A percentile compares a stretch with the other conserved stretches of the same genome.
Conservation (phyloP, 257 asterid genomes). For the Handroanthus guayacan region DNA sequence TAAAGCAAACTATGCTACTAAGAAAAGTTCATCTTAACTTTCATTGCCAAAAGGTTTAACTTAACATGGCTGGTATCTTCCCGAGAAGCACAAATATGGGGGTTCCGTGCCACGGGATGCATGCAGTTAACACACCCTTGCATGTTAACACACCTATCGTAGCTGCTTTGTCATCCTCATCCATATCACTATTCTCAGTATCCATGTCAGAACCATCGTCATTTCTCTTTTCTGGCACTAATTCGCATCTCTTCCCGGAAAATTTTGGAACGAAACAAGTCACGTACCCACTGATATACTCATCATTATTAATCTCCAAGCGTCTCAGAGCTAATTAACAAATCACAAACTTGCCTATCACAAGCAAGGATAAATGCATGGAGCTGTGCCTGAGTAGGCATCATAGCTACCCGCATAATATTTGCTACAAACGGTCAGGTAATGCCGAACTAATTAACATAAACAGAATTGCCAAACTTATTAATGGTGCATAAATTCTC, state of each 20-base stretch:
- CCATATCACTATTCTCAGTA: slow-evolving; percentile 82
- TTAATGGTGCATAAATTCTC: not conserved
- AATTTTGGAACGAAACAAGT: slow-evolving; percentile 41
- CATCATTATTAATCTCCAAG: too few species aligned
- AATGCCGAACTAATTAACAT: not conserved
- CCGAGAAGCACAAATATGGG: slow-evolving; percentile 96
- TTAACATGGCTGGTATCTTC: slow-evolving; percentile 82
- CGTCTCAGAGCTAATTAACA: not conserved
- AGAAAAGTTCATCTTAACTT: not conserved
- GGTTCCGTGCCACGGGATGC: slow-evolving; percentile 87
- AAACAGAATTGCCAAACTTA: not conserved
- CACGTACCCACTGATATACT: not conserved
- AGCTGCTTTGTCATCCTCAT: slow-evolving; percentile 70
- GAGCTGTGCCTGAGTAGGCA: not conserved
- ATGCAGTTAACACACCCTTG: slow-evolving; percentile 85
- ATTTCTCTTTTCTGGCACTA: slow-evolving; percentile 60
- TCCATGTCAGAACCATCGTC: slow-evolving; percentile 76
- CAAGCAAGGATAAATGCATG: not conserved
- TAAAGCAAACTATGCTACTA: not conserved
- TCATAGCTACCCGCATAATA: not conserved
- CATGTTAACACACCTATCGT: slow-evolving; percentile 71
- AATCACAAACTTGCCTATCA: not conserved
- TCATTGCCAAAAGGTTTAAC: slow-evolving; percentile 44
- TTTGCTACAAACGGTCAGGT: not conserved
- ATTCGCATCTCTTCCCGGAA: slow-evolving; percentile 84